These are phyloP conservation scores for Sugiyamaella neomexicana DNA, from an alignment of 1,139 yeast species.

Conservation along the genomic window DNA sequence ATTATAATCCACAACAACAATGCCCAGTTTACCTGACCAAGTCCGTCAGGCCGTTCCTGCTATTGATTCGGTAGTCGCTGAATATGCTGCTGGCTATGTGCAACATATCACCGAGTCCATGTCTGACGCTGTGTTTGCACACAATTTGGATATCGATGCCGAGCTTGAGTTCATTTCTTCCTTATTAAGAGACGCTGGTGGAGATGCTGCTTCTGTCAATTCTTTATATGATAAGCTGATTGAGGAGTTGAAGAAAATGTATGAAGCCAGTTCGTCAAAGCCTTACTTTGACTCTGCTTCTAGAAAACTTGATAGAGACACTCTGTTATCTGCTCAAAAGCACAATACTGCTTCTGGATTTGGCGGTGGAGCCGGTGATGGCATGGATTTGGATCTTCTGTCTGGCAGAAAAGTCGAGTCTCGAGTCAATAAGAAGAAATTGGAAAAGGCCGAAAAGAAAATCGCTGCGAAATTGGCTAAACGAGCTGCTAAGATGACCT, in stretches of 20 bases:
- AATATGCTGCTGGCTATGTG: slow-evolving; percentile 87
- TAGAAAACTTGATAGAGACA: slow-evolving; percentile 54
- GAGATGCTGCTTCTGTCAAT: slow-evolving; percentile 53
- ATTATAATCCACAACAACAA: not conserved
- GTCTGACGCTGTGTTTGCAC: slow-evolving; percentile 81
- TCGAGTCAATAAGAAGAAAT: slow-evolving; percentile 91
- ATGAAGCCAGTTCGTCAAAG: slow-evolving; percentile 64
- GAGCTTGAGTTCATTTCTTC: slow-evolving; percentile 68
- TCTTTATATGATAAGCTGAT: slow-evolving; percentile 49
- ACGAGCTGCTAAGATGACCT: slow-evolving; percentile 63
- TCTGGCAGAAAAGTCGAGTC: slow-evolving; percentile 90
- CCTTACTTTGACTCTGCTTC: slow-evolving; percentile 71
- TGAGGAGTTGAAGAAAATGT: slow-evolving; percentile 54
- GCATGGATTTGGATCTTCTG: slow-evolving; percentile 77
- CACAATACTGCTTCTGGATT: slow-evolving; percentile 32
- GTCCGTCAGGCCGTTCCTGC: slow-evolving; percentile 89
- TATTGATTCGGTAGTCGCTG: slow-evolving; percentile 86
- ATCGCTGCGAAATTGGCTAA: slow-evolving; percentile 96
- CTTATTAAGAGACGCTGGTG: slow-evolving; percentile 80
- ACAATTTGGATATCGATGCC: slow-evolving; percentile 55
- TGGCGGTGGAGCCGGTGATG: slow-evolving; percentile 48
- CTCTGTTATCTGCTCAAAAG: slow-evolving; percentile 40
- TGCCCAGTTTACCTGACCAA: slow-evolving; percentile 36
- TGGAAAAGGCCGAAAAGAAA: slow-evolving; percentile 95
- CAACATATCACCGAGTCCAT: slow-evolving; percentile 73